These are phyloP conservation scores for Physcomitrium patens DNA, from an alignment of 225 moss, liverwort and hornwort species.

Conservation along the genomic window DNA sequence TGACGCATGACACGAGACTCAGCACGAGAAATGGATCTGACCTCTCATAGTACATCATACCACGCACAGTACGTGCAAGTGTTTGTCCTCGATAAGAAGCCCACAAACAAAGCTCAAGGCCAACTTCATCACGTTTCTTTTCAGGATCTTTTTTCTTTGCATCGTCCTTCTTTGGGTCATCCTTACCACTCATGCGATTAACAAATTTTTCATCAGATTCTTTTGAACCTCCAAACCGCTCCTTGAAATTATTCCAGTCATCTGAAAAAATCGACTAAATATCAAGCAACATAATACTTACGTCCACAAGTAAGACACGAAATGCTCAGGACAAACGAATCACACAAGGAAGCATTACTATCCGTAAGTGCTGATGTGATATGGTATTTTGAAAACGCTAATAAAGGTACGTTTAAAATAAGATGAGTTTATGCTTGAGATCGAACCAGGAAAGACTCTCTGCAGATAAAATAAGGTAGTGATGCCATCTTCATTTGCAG, in stretches of 20 bases:
- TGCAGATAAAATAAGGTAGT: conserved; percentile 87
- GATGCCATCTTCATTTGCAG: conserved; percentile 88
- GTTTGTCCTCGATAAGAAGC: conserved; percentile 99
- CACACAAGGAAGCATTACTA: not conserved
- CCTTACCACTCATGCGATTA: conserved; percentile 53
- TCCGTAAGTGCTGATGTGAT: not conserved
- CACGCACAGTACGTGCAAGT: conserved; percentile 96
- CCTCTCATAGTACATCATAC: conserved; percentile 99
- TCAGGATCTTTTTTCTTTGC: conserved; percentile 5
- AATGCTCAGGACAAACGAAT: conserved; percentile 20
- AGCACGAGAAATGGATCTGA: conserved; percentile 37
- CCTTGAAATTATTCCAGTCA: conserved; percentile 84
- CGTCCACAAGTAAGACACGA: not conserved
- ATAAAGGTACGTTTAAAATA: not conserved
- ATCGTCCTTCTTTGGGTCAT: conserved; percentile 31
- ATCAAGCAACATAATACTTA: conserved; percentile 3
- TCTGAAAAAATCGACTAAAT: conserved; percentile 51
- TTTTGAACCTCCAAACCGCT: conserved; percentile 55
- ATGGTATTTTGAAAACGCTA: not conserved
- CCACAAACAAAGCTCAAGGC: conserved; percentile 85
- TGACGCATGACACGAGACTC: conserved; percentile 1
- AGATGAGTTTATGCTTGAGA: conserved; percentile 23
- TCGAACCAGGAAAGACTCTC: conserved; percentile 76
- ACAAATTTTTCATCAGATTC: conserved; percentile 36
- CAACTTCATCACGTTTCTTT: conserved; percentile 49